These are phyloP conservation scores for Mortierella sp. DNA, from an alignment of 371 early-diverging fungal species.

Conservation along the genomic window DNA sequence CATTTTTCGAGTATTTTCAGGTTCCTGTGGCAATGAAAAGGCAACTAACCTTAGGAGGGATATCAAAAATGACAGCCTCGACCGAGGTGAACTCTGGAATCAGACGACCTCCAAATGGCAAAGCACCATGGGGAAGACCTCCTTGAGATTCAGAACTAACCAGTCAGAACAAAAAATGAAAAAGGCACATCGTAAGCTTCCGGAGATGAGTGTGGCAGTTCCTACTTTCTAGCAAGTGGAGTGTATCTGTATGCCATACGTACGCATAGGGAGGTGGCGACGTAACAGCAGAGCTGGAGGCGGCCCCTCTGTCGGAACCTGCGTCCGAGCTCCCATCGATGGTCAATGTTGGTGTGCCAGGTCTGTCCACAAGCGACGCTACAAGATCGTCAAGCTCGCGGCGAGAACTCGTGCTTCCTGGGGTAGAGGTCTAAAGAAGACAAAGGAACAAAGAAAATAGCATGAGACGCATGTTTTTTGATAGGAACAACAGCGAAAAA, in stretches of 20 bases:
- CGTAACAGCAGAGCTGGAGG: constrained; percentile 52
- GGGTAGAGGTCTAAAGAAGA: constrained; percentile 20
- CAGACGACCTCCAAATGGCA: constrained; percentile 37
- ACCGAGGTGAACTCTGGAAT: constrained; percentile 73
- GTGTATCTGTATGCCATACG: neutral
- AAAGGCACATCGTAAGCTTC: neutral
- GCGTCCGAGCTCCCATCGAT: constrained; percentile 64
- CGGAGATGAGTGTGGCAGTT: neutral
- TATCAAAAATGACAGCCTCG: constrained; percentile 82
- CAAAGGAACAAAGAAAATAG: neutral
- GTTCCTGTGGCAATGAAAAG: neutral
- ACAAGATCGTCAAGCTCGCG: constrained; percentile 88
- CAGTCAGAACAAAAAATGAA: neutral
- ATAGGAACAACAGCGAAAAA: neutral
- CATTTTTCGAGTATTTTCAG: neutral
- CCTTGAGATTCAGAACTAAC: constrained; percentile 21
- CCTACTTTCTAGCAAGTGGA: neutral
- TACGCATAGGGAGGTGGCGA: constrained; percentile 55
- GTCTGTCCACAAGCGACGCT: constrained; percentile 81
- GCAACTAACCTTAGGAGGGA: constrained; percentile 80
- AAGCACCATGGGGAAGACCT: constrained; percentile 22
- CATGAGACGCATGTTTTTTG: neutral
- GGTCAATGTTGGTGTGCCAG: constrained; percentile 65
- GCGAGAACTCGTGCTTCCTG: constrained; percentile 29
- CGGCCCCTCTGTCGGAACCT: constrained; percentile 64